Evolutionary conservation across 441 rosid species (phyloP).

Genomic region (Rhodomyrtus psidioides): DNA sequence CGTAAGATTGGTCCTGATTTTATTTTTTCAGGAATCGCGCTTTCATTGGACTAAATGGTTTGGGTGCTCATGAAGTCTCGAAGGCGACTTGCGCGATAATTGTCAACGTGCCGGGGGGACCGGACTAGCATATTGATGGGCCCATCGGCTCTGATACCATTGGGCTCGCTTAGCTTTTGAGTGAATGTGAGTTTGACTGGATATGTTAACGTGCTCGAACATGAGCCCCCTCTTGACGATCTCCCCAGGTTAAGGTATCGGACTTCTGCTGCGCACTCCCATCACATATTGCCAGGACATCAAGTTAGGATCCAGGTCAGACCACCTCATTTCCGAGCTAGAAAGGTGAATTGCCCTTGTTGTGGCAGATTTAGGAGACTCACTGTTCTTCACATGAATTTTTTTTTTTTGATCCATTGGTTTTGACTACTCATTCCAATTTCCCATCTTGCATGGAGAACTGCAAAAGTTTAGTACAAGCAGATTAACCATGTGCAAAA

Average conservation of each 20-base stretch:
- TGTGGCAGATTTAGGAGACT: constrained; percentile 30
- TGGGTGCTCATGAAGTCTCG: not conserved
- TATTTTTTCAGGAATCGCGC: not conserved
- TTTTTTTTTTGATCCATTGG: constrained; percentile 6
- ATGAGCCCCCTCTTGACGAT: no score
- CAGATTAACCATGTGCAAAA: not conserved
- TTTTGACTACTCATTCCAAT: not conserved
- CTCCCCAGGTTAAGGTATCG: no score
- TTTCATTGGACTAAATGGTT: not conserved
- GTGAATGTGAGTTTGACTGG: no score
- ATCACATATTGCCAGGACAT: not conserved
- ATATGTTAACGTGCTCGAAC: no score
- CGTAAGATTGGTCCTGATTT: not conserved
- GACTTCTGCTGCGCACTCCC: no score
- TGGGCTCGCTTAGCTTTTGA: no score
- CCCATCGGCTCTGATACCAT: no score
- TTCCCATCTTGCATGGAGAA: constrained; percentile 24
- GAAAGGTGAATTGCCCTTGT: constrained; percentile 36
- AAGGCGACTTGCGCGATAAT: not conserved
- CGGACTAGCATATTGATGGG: not conserved
- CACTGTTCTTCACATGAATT: constrained; percentile 21
- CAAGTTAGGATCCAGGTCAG: not conserved
- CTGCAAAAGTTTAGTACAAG: constrained; percentile 21
- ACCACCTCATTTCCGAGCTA: constrained; percentile 12
- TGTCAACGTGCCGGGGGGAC: no score